A percentile compares a stretch with the other conserved stretches of the same genome.
Evolutionary conservation across 177 flowering plant genomes (phyloP).

Genomic region (Vitis hybrid): DNA sequence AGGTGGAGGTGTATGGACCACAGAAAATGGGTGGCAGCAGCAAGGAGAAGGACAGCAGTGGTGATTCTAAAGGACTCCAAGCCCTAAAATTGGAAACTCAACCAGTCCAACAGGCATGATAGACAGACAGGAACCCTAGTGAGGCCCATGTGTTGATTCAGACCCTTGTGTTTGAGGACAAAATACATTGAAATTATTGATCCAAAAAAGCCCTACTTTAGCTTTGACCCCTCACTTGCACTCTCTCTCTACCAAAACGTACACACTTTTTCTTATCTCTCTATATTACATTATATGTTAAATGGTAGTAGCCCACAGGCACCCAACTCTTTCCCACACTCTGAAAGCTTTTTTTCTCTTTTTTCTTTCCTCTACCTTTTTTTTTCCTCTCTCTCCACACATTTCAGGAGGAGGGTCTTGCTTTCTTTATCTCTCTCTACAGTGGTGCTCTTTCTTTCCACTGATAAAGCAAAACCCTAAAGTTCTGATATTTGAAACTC

Average conservation of each 20-base stretch:
- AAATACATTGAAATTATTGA: slow-evolving; percentile 28
- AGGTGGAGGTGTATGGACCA: not conserved
- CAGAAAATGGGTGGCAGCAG: not conserved
- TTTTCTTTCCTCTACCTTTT: not conserved
- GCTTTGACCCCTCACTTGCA: slow-evolving; percentile 22
- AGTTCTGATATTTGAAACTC: slow-evolving; percentile 28
- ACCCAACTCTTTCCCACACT: slow-evolving; percentile 18
- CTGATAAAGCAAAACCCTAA: slow-evolving; percentile 30
- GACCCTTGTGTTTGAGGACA: slow-evolving; percentile 13
- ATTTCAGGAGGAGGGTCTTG: slow-evolving; percentile 18
- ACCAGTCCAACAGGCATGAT: slow-evolving; percentile 11
- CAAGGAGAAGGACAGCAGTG: not conserved
- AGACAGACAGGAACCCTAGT: slow-evolving; percentile 15
- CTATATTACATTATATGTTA: not conserved
- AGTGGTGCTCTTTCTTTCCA: slow-evolving; percentile 11
- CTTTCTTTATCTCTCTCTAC: slow-evolving; percentile 25
- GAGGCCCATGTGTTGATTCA: slow-evolving; percentile 22
- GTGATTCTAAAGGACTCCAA: not conserved
- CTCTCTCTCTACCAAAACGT: not conserved
- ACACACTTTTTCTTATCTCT: too few species aligned
- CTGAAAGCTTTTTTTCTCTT: slow-evolving; percentile 4
- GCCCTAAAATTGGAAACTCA: slow-evolving; percentile 9
- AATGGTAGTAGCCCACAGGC: slow-evolving; percentile 15
- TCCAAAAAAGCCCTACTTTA: slow-evolving; percentile 19
- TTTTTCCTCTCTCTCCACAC: slow-evolving; percentile 30